A percentile compares a stretch with the other conserved stretches of the same genome.
Evolutionary conservation across 257 asterid genomes (phyloP).

Genomic region (Plantago ovata): DNA sequence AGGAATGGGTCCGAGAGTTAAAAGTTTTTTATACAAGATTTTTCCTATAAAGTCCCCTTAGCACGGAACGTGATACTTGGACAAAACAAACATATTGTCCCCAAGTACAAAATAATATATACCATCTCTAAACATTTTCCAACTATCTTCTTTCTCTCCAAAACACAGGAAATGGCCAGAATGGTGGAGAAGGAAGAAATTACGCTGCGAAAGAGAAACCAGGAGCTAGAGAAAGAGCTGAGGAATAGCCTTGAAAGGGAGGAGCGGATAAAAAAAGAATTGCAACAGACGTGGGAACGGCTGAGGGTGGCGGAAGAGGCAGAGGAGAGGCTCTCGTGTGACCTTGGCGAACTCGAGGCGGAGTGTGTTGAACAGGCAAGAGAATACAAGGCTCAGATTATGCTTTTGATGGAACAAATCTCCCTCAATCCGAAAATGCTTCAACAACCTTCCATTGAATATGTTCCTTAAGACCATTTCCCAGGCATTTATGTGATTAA

Average conservation of each 20-base stretch:
- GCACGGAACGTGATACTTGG: neutral
- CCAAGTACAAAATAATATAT: neutral
- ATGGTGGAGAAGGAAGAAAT: neutral
- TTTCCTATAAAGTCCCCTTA: neutral
- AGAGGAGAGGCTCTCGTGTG: constrained; percentile 76
- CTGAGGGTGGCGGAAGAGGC: constrained; percentile 83
- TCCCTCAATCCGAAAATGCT: constrained; percentile 33
- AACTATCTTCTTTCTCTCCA: neutral
- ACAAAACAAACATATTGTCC: too few species aligned
- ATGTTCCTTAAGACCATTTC: neutral
- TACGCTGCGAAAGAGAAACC: constrained; percentile 53
- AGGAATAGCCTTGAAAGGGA: constrained; percentile 53
- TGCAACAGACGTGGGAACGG: constrained; percentile 35
- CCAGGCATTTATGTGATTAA: too few species aligned
- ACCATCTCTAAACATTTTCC: neutral
- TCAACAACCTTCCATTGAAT: constrained; percentile 12
- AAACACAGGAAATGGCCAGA: constrained; percentile 1
- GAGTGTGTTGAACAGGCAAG: constrained; percentile 67
- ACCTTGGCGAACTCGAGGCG: constrained; percentile 84
- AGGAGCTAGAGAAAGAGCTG: constrained; percentile 64
- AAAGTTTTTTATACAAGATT: too few species aligned
- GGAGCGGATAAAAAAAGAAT: constrained; percentile 43
- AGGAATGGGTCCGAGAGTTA: too few species aligned
- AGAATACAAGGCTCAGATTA: constrained; percentile 33
- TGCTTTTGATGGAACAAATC: constrained; percentile 49